These are phyloP conservation scores for Alloascoidea hylecoeti DNA, from an alignment of 805 yeast genomes.

Conservation along the genomic window DNA sequence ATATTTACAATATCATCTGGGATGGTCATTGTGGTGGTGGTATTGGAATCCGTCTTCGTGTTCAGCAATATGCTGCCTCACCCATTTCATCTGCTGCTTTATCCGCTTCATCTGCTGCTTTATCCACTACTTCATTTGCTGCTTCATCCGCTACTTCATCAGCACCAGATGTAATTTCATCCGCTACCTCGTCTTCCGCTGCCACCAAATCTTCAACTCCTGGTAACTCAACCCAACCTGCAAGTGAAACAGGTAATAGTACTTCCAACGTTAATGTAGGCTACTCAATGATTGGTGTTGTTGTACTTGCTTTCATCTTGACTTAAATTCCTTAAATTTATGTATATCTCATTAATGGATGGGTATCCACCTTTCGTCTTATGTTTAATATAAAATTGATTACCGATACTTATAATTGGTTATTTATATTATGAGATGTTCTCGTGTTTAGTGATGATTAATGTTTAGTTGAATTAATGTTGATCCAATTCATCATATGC, in stretches of 20 bases:
- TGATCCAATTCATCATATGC: too few relatives aligned
- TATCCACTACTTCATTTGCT: neutral
- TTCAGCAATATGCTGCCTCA: neutral
- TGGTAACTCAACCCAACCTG: conserved; percentile 1
- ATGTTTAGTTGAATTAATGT: too few relatives aligned
- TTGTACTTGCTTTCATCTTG: conserved; percentile 8
- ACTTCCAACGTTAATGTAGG: conserved; percentile 3
- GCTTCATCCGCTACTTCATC: too few relatives aligned
- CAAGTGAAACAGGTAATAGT: neutral
- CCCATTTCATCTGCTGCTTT: conserved; percentile 2
- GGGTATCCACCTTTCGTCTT: too few relatives aligned
- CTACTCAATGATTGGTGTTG: neutral
- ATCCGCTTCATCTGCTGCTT: neutral
- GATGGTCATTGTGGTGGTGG: conserved; percentile 2
- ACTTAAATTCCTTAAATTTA: too few relatives aligned
- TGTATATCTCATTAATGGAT: too few relatives aligned
- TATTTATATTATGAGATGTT: too few relatives aligned
- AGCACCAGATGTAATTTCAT: too few relatives aligned
- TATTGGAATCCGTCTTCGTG: conserved; percentile 4
- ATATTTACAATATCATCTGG: conserved; percentile 7
- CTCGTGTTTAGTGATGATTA: too few relatives aligned
- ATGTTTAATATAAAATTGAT: too few relatives aligned
- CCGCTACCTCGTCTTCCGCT: neutral
- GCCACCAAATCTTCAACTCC: conserved; percentile 1
- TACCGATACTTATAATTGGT: too few relatives aligned